A percentile compares a stretch with the other conserved stretches of the same genome.
These are phyloP conservation scores for Boletus tylopilopsis DNA, from an alignment of 768 basidiomycete genomes.

Conservation along the genomic window DNA sequence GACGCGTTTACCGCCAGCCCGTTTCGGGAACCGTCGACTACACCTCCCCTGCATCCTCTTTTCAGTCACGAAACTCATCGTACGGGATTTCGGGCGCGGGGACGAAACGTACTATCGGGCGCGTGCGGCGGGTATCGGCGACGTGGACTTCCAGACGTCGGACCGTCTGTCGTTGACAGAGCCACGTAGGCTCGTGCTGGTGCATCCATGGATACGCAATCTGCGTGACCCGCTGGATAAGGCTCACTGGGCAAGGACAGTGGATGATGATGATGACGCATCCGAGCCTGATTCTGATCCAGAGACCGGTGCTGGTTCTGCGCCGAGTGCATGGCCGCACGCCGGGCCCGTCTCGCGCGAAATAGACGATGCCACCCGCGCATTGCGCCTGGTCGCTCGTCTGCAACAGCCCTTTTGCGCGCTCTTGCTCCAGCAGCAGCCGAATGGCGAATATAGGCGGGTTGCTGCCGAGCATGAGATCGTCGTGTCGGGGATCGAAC, in stretches of 20 bases:
- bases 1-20: neutral
- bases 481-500: too few species aligned
- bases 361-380: too few species aligned
- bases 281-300: too few species aligned
- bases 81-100: neutral
- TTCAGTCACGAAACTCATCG: neutral
- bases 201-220: conserved; percentile 7
- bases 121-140: neutral
- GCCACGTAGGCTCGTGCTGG: neutral
- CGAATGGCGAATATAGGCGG: too few species aligned
- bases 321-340: too few species aligned
- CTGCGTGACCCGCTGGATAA: neutral
- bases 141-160: neutral
- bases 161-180: neutral
- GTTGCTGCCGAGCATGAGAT: too few species aligned
- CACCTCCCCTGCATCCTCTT: conserved; percentile 4
- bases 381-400: too few species aligned
- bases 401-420: too few species aligned
- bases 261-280: too few species aligned
- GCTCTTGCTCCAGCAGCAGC: too few species aligned
- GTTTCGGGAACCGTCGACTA: neutral
- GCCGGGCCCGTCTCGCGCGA: too few species aligned
- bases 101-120: neutral
- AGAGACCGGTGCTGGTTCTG: too few species aligned
- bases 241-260: neutral